Conservation (phyloP, 2,329 filamentous ascomycete genomes). For the Macrophomina tecta region DNA sequence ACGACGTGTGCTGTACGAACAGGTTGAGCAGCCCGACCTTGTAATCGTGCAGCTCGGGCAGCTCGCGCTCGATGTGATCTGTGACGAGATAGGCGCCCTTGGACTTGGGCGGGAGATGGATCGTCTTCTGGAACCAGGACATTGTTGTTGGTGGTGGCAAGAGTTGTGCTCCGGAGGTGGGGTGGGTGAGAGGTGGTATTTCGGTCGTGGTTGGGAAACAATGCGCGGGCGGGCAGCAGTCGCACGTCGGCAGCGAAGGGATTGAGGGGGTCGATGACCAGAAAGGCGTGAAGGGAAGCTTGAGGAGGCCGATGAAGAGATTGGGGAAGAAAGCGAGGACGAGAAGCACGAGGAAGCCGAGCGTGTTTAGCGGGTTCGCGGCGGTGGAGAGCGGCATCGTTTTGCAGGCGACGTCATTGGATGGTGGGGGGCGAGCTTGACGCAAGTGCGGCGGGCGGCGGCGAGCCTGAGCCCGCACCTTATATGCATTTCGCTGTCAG, state of each 20-base stretch:
- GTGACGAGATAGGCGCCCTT: slow-evolving; percentile 92
- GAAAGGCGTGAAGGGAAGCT: slow-evolving; percentile 46
- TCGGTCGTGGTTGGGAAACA: slow-evolving; percentile 35
- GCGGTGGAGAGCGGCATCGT: slow-evolving; percentile 34
- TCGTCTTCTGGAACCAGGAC: slow-evolving; percentile 84
- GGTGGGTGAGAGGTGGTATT: slow-evolving; percentile 32
- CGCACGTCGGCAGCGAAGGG: slow-evolving; percentile 38
- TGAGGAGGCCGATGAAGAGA: slow-evolving; percentile 49
- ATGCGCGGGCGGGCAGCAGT: slow-evolving; percentile 40
- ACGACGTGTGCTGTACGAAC: slow-evolving; percentile 95
- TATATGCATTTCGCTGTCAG: slow-evolving; percentile 5
- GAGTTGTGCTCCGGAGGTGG: slow-evolving; percentile 36
- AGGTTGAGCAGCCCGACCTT: slow-evolving; percentile 77
- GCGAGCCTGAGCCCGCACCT: slow-evolving; percentile 1
- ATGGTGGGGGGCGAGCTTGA: slow-evolving; percentile 9
- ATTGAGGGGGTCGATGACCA: slow-evolving; percentile 33
- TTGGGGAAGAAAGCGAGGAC: slow-evolving; percentile 58
- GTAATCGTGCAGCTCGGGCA: slow-evolving; percentile 83
- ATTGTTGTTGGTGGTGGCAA: slow-evolving; percentile 48
- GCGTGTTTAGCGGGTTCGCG: slow-evolving; percentile 44
- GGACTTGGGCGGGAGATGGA: slow-evolving; percentile 76
- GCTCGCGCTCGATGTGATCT: slow-evolving; percentile 69
- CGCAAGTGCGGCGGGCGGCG: background rate
- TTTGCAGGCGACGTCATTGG: slow-evolving; percentile 28
- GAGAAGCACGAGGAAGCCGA: slow-evolving; percentile 57